Conservation (phyloP, 2,329 filamentous ascomycete species). For the Trichoderma sp. region DNA sequence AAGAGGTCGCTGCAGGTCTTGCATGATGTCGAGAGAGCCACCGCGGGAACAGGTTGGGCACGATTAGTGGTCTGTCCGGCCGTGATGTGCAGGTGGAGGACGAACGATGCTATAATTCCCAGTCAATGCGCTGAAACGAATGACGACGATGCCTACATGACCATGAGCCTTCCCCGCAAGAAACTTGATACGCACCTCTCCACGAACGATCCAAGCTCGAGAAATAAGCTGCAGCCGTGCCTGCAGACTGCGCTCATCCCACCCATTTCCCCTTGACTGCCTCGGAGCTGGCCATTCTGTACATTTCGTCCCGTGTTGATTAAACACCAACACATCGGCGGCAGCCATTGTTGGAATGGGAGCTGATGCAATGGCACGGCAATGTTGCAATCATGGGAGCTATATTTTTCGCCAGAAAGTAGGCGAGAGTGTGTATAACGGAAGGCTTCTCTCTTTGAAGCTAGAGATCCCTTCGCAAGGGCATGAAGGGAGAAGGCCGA, state of each 20-base stretch:
- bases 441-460: not conserved
- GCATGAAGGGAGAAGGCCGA: slow-evolving; percentile 4
- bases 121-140: slow-evolving; percentile 4
- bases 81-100: not conserved
- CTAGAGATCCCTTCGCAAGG: not conserved
- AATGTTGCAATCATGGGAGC: slow-evolving; percentile 19
- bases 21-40: slow-evolving; percentile 34
- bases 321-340: slow-evolving; percentile 14
- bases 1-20: slow-evolving; percentile 26
- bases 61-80: slow-evolving; percentile 25
- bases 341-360: slow-evolving; percentile 18
- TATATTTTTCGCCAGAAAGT: not conserved
- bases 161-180: not conserved
- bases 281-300: not conserved
- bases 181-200: slow-evolving; percentile 23
- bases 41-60: slow-evolving; percentile 34
- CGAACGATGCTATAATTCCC: not conserved
- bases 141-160: not conserved
- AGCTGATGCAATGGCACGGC: slow-evolving; percentile 8
- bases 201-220: slow-evolving; percentile 33
- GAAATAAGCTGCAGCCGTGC: slow-evolving; percentile 34
- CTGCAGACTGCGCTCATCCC: slow-evolving; percentile 30
- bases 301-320: slow-evolving; percentile 1
- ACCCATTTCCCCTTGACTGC: slow-evolving; percentile 24
- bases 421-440: not conserved